Evolutionary conservation across 495 filamentous ascomycete genomes (phyloP), one percentile per base, ranked within the genome.

Genomic region (Astrothelium macrocarpum): DNA sequence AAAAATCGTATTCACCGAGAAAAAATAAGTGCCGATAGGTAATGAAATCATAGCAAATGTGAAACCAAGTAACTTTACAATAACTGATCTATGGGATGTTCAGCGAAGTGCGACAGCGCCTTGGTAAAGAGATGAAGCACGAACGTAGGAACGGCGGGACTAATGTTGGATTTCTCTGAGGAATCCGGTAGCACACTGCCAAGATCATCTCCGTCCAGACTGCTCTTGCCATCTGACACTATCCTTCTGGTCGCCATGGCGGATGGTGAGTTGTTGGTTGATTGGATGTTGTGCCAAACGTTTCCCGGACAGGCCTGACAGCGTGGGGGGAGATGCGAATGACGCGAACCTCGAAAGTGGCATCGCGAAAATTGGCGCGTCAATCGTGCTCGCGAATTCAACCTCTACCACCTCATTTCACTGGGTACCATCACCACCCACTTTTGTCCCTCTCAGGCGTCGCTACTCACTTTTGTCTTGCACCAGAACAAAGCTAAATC

Each of bases 11-110:
- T 90, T 82, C 23, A 94, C 76, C 0, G 88, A 89, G 45, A 91
- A 59, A 73, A 91, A 98, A 76, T 97, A 98, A 53, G 86, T 87
- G 31, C 87, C 87, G 64, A 98, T 86, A 31, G 94, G 94, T 34
- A 85, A 77, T 2, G 84, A 80, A 49, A 96, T 81, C 94, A 98
- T 97, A 67, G 90, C 94, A 16, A 90, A 79, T 7, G 92, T 94
- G 76, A 97, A 97, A 61, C 82, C 85, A 9, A 97, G 79, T 9
- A 99, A 82, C 75, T 97, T 97, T 64, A 85, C 77, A 61, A 99
- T 95, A 60, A 97, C 90, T 70, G 86, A 77, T 42, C 94, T 98
- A 64, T 53, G 46, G 7, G 5, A 32, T 20, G 9, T 20, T 71
- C 62, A 73, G 70, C 59, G 64, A 66, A n/a, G n/a, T n/a, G n/a